A percentile compares a stretch with the other conserved stretches of the same genome.
Evolutionary conservation across 164 flowering plant genomes (phyloP).

Genomic region (Houttuynia cordata): DNA sequence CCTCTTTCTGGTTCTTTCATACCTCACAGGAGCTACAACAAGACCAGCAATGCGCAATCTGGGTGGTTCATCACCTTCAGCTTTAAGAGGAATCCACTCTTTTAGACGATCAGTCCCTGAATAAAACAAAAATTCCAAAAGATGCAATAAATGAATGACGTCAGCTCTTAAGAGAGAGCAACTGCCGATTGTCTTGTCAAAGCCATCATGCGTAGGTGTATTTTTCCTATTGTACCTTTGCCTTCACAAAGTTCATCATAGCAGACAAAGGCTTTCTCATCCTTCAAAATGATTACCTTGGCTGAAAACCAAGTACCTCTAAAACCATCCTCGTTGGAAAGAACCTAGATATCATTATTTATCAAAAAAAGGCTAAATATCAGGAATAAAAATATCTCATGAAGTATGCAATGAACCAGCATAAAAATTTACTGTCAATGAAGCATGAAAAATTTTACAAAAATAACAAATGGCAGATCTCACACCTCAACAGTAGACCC

Average conservation of each 20-base stretch:
- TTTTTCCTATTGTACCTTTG: constrained; percentile 31
- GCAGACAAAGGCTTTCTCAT: constrained; percentile 58
- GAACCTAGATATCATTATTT: constrained; percentile 50
- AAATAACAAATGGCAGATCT: not conserved
- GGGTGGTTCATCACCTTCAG: constrained; percentile 46
- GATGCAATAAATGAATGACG: not conserved
- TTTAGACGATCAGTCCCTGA: constrained; percentile 40
- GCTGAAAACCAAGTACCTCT: constrained; percentile 71
- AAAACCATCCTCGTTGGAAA: constrained; percentile 36
- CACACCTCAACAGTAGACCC: constrained; percentile 83
- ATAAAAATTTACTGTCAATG: too few species aligned
- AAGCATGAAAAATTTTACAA: too few species aligned
- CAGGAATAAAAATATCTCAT: not conserved
- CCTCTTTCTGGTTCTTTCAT: constrained; percentile 78
- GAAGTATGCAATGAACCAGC: too few species aligned
- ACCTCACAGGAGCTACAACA: constrained; percentile 29
- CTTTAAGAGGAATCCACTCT: constrained; percentile 68
- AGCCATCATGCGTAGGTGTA: not conserved
- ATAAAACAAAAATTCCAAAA: not conserved
- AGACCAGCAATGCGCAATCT: constrained; percentile 68
- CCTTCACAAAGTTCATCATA: constrained; percentile 34
- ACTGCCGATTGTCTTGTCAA: not conserved
- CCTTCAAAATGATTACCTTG: constrained; percentile 49
- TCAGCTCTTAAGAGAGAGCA: not conserved
- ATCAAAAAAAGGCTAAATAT: too few species aligned